Base-by-base conservation (phyloP, 192 early-diverging fungal species). In the Linnemannia exigua region DNA sequence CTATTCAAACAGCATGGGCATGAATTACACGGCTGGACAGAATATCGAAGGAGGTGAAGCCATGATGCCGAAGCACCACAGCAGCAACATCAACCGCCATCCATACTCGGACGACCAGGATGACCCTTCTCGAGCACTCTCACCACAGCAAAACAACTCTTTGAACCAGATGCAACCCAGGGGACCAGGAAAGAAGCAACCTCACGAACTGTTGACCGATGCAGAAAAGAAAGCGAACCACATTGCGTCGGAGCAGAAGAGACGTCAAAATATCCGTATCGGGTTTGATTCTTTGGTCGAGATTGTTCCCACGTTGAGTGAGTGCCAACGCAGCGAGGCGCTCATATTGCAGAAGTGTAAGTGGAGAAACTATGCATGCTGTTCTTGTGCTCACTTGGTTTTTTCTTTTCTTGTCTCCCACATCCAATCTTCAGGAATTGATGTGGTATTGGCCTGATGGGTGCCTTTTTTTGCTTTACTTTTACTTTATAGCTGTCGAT, bases 161-260 rank as follows among this genome's bases (percentile, higher is more conserved):
- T 52, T 37, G 31, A 33, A 33, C 47, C 44, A 70, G 36, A 46
- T n/a, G 12, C 79, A 85, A 47, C 63, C 52, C 33, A 70, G 74
- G 68, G 12, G 63, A 31, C 67, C 50, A 51, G 74, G 84, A 16
- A 87, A 87, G 58, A 92, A 91, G 51, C 82, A 81, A 25, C 84
- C 83, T 37, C 91, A 94, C 82, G 96, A 96, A 77, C 83, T 96
- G 61, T 87, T 98, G 73, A 94, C 97, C 1, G 97, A 97, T 66
- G 93, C 95, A n/a, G 95, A 97, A 72, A 98, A 98, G 85, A 95
- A 96, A 80, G 95, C 95, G 16, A 98, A 98, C 89, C 97, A 99
- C 87, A 99, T 99, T 90, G 96, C 95, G 2, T 96, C 95, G 31
- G 97, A 99, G 86, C 96, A 99, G 87, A 96, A 97, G 80, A 93